phyloP scores from a whole-genome alignment of 2,329 filamentous ascomycete genomes.

The Niveomyces coronatus region DNA sequence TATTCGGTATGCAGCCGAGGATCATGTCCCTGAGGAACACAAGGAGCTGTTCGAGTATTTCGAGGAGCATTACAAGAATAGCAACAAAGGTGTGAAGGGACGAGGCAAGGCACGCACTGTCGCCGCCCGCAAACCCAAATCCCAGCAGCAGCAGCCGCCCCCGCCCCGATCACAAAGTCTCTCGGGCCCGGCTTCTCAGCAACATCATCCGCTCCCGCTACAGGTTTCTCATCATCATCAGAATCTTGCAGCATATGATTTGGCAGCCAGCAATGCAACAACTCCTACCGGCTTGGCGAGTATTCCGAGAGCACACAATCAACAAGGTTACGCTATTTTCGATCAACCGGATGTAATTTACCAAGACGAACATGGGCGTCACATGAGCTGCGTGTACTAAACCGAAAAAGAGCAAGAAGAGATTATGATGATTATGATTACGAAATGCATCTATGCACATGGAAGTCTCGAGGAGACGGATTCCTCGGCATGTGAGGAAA shows the following conservation, averaged over 20 bases:
- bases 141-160: too few species aligned
- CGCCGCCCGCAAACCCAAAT: conserved; percentile 21
- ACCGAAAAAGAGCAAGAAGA: too few species aligned
- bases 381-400: conserved; percentile 35
- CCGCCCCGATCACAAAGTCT: conserved; percentile 16
- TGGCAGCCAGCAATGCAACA: conserved; percentile 18
- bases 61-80: conserved; percentile 84
- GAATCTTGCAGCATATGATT: conserved; percentile 23
- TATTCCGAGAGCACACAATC: conserved; percentile 22
- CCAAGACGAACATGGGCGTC: conserved; percentile 31
- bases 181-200: conserved; percentile 14
- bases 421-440: conserved; percentile 7
- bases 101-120: conserved; percentile 77
- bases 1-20: conserved; percentile 49
- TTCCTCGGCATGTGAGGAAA: too few species aligned
- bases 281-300: conserved; percentile 17
- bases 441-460: neutral
- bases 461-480: neutral
- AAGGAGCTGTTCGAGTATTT: conserved; percentile 79
- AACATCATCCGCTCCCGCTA: too few species aligned
- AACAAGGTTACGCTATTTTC: conserved; percentile 35
- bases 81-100: conserved; percentile 97
- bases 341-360: conserved; percentile 37
- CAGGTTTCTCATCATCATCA: conserved; percentile 21
- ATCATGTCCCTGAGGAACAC: conserved; percentile 50